phyloP scores from a whole-genome alignment of 768 basidiomycete genomes.

The Sarcomyxa edulis region DNA sequence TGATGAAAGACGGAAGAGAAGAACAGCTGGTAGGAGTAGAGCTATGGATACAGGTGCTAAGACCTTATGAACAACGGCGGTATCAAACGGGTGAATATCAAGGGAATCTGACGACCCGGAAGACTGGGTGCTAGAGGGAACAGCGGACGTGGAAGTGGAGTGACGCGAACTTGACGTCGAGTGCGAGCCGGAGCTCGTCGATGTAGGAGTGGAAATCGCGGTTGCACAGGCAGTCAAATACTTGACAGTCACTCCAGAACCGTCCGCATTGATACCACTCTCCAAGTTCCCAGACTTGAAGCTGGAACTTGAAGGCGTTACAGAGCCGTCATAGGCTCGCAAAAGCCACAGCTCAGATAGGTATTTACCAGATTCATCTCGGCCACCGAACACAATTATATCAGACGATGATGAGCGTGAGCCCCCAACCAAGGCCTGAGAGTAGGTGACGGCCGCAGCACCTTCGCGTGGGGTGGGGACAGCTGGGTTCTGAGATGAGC shows the following conservation, averaged over 20 bases:
- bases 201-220: slow-evolving; percentile 14
- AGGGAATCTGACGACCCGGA: slow-evolving; percentile 2
- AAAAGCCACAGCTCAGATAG: slow-evolving; percentile 77
- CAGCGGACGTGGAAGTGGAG: not conserved
- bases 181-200: slow-evolving; percentile 15
- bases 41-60: slow-evolving; percentile 39
- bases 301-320: slow-evolving; percentile 52
- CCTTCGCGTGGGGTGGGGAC: slow-evolving; percentile 72
- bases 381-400: slow-evolving; percentile 73
- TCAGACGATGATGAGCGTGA: slow-evolving; percentile 49
- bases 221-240: slow-evolving; percentile 61
- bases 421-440: slow-evolving; percentile 49
- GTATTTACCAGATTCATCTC: slow-evolving; percentile 59
- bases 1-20: slow-evolving; percentile 27
- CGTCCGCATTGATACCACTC: slow-evolving; percentile 59
- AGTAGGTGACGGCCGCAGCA: slow-evolving; percentile 56
- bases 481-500: slow-evolving; percentile 34
- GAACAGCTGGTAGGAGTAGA: slow-evolving; percentile 26
- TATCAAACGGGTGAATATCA: slow-evolving; percentile 19
- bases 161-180: slow-evolving; percentile 14
- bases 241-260: slow-evolving; percentile 57
- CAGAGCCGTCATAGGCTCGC: slow-evolving; percentile 59
- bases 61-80: slow-evolving; percentile 40
- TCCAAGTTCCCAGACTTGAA: slow-evolving; percentile 60
- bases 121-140: slow-evolving; percentile 4